Evolutionary conservation across 2,329 filamentous ascomycete species (phyloP).

Genomic region (Coniochaeta sp.): DNA sequence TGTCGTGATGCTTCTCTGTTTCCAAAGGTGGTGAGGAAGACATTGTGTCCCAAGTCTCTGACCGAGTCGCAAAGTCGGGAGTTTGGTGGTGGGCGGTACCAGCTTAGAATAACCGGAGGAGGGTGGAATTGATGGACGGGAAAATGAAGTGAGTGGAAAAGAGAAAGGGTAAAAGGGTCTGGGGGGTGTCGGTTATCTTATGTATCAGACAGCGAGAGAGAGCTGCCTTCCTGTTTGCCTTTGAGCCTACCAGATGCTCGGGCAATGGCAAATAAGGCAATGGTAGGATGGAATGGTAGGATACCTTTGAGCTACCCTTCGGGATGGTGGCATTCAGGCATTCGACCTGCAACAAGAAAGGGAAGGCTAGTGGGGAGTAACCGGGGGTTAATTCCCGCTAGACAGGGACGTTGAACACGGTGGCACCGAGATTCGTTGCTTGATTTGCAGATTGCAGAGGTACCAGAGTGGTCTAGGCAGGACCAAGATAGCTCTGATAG

Average conservation of each 20-base stretch:
- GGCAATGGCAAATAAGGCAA: no score
- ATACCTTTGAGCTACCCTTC: no score
- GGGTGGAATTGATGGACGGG: neutral
- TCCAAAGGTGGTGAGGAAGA: conserved; percentile 5
- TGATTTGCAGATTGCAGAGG: neutral
- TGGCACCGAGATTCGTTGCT: neutral
- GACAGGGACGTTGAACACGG: conserved; percentile 1
- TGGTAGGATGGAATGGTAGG: no score
- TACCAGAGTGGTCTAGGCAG: no score
- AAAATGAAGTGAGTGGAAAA: neutral
- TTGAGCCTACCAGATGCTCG: no score
- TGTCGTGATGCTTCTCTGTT: conserved; percentile 13
- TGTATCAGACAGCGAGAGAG: neutral
- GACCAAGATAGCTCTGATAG: no score
- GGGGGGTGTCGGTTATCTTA: neutral
- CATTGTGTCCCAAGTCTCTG: neutral
- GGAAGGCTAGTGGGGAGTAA: neutral
- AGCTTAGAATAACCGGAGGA: neutral
- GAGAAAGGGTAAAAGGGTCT: neutral
- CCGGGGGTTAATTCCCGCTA: neutral
- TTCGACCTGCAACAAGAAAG: no score
- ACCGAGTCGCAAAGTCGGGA: neutral
- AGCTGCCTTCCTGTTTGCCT: neutral
- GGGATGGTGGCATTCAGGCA: no score
- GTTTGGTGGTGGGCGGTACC: neutral